Evolutionary conservation across 225 moss, liverwort and hornwort genomes (phyloP).

Genomic region (Marchantia polymorpha): DNA sequence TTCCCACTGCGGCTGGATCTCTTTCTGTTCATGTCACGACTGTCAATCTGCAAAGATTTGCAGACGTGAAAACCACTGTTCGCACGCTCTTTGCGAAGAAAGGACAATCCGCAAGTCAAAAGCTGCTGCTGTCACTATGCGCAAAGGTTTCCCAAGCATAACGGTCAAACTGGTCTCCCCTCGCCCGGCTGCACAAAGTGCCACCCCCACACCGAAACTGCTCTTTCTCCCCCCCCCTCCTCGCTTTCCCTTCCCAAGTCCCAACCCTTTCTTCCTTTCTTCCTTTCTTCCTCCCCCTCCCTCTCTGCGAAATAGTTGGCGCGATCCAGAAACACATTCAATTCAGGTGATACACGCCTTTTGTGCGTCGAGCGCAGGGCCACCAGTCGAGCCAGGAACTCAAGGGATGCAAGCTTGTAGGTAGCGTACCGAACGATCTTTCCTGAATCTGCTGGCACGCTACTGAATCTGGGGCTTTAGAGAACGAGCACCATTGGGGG

Average conservation of each 20-base stretch:
- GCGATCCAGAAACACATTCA: not conserved
- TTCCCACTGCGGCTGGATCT: not conserved
- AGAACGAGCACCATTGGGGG: not conserved
- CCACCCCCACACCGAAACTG: no score
- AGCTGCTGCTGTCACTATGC: not conserved
- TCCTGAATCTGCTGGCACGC: not conserved
- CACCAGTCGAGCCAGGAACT: not conserved
- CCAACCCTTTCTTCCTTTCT: no score
- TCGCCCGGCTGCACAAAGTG: not conserved
- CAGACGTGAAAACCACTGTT: not conserved
- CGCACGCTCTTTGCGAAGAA: not conserved
- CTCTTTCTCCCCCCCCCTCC: no score
- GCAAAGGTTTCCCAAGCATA: not conserved
- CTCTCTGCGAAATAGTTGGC: not conserved
- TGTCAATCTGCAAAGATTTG: conserved; percentile 10
- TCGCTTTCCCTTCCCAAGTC: no score
- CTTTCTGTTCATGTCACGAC: conserved; percentile 8
- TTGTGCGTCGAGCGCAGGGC: not conserved
- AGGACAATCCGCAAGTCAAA: not conserved
- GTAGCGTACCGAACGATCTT: not conserved
- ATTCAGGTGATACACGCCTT: not conserved
- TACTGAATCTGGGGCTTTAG: not conserved
- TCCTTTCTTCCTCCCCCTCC: no score
- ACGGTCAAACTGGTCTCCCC: conserved; percentile 11
- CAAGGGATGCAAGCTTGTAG: no score